Conservation (phyloP, 2,329 filamentous ascomycete species). For the Microcera coccophila region DNA sequence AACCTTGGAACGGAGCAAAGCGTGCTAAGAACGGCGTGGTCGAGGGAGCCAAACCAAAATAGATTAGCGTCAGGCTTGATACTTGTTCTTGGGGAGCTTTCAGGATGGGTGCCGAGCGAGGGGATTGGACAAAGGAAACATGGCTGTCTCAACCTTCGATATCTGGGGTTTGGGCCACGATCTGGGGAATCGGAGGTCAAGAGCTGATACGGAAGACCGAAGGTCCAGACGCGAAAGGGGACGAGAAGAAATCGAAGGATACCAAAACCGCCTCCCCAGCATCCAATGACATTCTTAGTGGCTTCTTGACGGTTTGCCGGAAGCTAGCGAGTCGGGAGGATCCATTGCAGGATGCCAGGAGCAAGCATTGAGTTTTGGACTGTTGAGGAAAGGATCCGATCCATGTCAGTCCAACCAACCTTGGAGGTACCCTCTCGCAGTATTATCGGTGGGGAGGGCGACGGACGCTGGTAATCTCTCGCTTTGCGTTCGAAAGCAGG, state of each 20-base stretch:
- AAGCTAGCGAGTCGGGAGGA: not conserved
- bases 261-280: not conserved
- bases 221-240: not conserved
- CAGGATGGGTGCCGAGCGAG: conserved; percentile 2
- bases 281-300: not conserved
- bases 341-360: not conserved
- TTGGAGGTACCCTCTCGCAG: too few species aligned
- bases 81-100: conserved; percentile 5
- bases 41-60: too few species aligned
- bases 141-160: not conserved
- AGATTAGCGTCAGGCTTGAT: conserved; percentile 10
- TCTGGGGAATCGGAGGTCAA: not conserved
- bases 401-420: not conserved
- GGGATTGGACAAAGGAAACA: conserved; percentile 1
- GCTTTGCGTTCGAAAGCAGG: not conserved
- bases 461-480: not conserved
- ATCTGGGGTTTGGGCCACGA: not conserved
- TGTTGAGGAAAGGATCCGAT: conserved; percentile 5
- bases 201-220: too few species aligned
- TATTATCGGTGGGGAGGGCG: not conserved
- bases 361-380: not conserved
- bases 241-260: not conserved
- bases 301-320: not conserved
- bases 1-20: conserved; percentile 10
- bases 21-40: too few species aligned